phyloP scores from a whole-genome alignment of 768 basidiomycete species.

The Kwoniella dendrophila region DNA sequence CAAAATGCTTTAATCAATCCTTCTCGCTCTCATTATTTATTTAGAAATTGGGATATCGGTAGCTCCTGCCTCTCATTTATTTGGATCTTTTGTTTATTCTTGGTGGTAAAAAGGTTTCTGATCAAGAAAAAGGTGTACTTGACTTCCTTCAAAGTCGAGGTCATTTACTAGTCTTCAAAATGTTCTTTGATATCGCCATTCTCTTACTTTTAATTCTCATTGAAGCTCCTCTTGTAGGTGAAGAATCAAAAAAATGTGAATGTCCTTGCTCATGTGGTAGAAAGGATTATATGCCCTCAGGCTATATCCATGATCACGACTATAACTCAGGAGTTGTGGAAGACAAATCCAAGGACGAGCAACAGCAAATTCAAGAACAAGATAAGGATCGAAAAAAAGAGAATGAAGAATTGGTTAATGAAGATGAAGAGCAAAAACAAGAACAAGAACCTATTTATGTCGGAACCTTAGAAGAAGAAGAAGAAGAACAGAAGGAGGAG shows the following conservation, averaged over 20 bases:
- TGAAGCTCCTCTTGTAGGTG: constrained; percentile 4
- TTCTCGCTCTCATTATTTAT: too few species aligned
- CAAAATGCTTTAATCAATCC: too few species aligned
- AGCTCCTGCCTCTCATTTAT: too few species aligned
- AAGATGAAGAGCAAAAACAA: neutral
- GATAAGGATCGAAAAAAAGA: neutral
- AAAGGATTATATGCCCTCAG: neutral
- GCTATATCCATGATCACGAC: neutral
- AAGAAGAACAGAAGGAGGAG: neutral
- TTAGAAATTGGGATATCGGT: too few species aligned
- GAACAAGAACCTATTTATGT: constrained; percentile 1
- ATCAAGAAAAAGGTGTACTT: too few species aligned
- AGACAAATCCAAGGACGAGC: too few species aligned
- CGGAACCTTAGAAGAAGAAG: neutral
- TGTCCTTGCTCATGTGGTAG: neutral
- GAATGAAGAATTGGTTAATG: neutral
- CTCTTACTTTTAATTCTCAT: constrained; percentile 1
- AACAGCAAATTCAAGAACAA: neutral
- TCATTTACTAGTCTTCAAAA: neutral
- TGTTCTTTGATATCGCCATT: constrained; percentile 2
- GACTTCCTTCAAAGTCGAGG: neutral
- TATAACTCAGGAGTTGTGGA: too few species aligned
- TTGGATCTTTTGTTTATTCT: too few species aligned
- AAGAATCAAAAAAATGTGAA: constrained; percentile 1
- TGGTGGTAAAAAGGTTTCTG: too few species aligned